Evolutionary conservation across 2,329 filamentous ascomycete genomes (phyloP).

Genomic region (Samsoniella hepiali): DNA sequence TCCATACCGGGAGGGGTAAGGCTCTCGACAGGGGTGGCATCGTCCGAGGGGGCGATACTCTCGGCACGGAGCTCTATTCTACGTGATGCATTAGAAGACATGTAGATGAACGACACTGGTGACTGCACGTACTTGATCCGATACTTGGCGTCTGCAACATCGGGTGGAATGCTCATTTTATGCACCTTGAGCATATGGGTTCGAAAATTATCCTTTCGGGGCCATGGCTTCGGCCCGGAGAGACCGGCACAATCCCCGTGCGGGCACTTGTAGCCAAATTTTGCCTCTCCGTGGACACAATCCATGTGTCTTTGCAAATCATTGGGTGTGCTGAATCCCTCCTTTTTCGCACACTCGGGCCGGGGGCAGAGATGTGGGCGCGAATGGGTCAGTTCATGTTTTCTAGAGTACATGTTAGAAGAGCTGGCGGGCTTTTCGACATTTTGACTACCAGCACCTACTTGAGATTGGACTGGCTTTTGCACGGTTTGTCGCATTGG

Average conservation of each 20-base stretch:
- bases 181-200: conserved; percentile 74
- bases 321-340: conserved; percentile 76
- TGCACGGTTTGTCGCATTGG: not conserved
- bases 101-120: too few relatives aligned
- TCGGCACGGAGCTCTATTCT: not conserved
- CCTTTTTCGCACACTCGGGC: conserved; percentile 47
- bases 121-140: not conserved
- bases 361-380: conserved; percentile 64
- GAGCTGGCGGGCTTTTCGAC: not conserved
- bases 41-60: not conserved
- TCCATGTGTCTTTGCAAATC: conserved; percentile 77
- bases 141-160: not conserved
- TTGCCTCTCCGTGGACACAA: conserved; percentile 60
- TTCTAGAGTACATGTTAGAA: conserved; percentile 47
- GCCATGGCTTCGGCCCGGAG: conserved; percentile 62
- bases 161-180: conserved; percentile 17
- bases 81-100: not conserved
- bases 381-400: conserved; percentile 68
- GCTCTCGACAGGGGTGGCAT: not conserved
- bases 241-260: conserved; percentile 27
- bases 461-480: conserved; percentile 11
- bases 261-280: conserved; percentile 25
- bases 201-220: conserved; percentile 81
- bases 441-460: not conserved
- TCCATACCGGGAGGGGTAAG: not conserved